phyloP scores from a whole-genome alignment of 345 rosid species.

The Eucalyptus tenuipes region DNA sequence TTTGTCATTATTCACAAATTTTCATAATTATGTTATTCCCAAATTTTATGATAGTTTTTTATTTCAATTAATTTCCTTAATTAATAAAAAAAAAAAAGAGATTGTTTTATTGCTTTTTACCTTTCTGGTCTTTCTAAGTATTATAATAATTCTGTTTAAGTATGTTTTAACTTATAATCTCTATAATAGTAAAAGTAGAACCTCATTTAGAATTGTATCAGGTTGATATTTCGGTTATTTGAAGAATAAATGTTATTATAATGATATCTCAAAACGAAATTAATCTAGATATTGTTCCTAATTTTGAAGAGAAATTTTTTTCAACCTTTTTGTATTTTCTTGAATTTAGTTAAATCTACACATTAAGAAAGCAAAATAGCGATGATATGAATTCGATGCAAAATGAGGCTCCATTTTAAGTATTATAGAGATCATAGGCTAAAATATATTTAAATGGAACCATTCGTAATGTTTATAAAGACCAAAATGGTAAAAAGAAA shows the following conservation, averaged over 20 bases:
- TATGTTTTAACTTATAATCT: not conserved
- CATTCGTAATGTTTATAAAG: not conserved
- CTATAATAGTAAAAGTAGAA: not conserved
- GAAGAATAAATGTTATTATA: not conserved
- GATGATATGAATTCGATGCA: not conserved
- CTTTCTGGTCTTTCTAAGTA: not conserved
- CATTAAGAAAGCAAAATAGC: not conserved
- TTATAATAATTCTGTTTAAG: not conserved
- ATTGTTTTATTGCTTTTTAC: not conserved
- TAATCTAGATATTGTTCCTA: not conserved
- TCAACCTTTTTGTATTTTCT: not conserved
- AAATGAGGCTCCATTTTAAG: not conserved
- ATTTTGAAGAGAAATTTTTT: not conserved
- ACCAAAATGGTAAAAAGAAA: not conserved
- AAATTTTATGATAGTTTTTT: not conserved
- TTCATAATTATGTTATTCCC: not conserved
- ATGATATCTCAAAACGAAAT: not conserved
- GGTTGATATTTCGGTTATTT: not conserved
- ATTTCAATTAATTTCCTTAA: not conserved
- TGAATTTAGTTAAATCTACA: not conserved
- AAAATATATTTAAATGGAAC: not conserved
- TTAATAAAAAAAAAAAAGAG: not conserved
- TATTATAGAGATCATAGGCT: not conserved
- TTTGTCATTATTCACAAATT: not conserved
- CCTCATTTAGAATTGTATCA: not conserved